Evolutionary conservation across 495 filamentous ascomycete species (phyloP), one percentile per base, ranked within the genome.

Genomic region (Podospora pseudoanserina): DNA sequence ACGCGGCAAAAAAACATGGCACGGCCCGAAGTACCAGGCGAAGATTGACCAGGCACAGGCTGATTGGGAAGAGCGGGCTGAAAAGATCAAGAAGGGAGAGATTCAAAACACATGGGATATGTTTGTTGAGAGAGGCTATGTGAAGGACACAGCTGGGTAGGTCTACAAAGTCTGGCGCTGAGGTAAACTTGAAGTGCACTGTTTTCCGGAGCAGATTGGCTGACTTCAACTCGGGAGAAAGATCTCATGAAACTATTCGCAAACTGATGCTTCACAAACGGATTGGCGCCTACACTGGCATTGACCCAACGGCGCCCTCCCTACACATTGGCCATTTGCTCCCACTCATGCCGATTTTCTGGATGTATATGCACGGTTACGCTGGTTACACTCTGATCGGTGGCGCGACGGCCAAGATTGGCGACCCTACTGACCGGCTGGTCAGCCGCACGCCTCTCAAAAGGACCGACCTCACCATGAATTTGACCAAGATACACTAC

Each of bases 251-350:
- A 11, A 80, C 85, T n/a, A 83, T 98, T 39, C 84, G 92, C 56
- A 81, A 83, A 61, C 75, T 96, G 11, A 86, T 97, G 78, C 89
- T 84, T 6, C 76, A 82, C 49, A 90, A 89, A 74, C 83, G 90
- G 67, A 84, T 91, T 65, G 91, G 91, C 34, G 88, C 88, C 63
- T 99, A 99, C 74, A 90, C 91, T 54, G 95, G 95, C 67, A 85
- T 99, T 61, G 95, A 99, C 72, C 93, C 95, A 15, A 97, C 96
- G 0, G 96, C 94, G 3, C 85, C 87, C 28, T 97, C 94, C 4
- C 81, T 98, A 70, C 95, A 99, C 76, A 83, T 98, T 65, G 95
- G 95, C 34, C 93, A 99, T 77, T 87, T 99, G 66, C 79, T 98
- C 11, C 94, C 95, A 9, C 84, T 98, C 56, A 98, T 99, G 95